Base-by-base conservation (phyloP, 2,329 filamentous ascomycete species). In the Paecilomyces sp. region DNA sequence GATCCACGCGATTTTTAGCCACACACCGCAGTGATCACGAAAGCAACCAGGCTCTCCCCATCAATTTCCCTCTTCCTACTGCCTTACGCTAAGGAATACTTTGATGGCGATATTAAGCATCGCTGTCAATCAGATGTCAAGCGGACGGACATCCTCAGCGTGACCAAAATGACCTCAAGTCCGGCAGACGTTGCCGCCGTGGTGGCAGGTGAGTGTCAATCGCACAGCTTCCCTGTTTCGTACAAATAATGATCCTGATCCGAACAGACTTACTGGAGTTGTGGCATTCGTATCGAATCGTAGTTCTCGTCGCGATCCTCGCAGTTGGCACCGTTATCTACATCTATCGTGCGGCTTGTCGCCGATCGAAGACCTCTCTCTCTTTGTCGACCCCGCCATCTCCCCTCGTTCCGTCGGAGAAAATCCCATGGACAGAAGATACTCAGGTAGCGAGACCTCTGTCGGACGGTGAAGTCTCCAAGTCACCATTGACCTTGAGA, bases 241-340 rank as follows among this genome's bases (percentile, higher is more conserved):
- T 34, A 30, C 15, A 22, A 13, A 18, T 57, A 33, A 57, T 47
- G 6, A 59, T 47, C 12, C 31, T 57, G n/a, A 31, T 55, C 33
- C 1, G 9, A 28, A n/a, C 60, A 79, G 77, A 70, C 57, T 54
- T 75, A 9, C 64, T 79, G 59, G 69, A 71, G 62, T 59, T 75
- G 60, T 83, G 80, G 80, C 80, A 82, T 68, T 65, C 69, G 18
- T 76, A 79, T 67, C 77, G 80, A 62, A 68, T 79, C 31, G 71
- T 71, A 3, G 61, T 74, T 24, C 64, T 80, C 7, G 61, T 79
- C 47, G 62, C 73, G 25, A 15, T 71, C 6, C 65, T 63, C 51
- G 59, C 61, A 30, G 41, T 47, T 18, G 41, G 41, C 1, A 47
- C 41, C n/a, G 41, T 47, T 18, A 47, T n/a, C n/a, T 47, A 47